Base-by-base conservation (phyloP, 345 rosid species). In the Lumnitzera littorea region DNA sequence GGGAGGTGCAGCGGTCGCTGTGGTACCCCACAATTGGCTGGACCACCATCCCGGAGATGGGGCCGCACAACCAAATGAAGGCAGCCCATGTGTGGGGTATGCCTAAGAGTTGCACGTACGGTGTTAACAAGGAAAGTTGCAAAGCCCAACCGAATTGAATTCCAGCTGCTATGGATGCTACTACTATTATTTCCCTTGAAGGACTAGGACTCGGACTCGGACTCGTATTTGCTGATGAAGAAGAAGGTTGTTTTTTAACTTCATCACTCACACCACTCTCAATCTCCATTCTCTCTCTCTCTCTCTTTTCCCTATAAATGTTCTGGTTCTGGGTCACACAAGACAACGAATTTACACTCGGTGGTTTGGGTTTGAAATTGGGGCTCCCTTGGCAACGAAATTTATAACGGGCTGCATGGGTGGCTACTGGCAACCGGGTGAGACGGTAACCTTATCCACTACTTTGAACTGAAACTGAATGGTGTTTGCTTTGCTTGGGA, bases 141-240 rank as follows among this genome's bases (percentile, higher is more conserved):
- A 92, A 65, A 4, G 98, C 96, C 98, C 98, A 92, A 0, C 98
- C 96, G 68, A 92, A 92, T 65, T 92, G 96, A 50, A 92, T 61
- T 6, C 98, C 98, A 13, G 94, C 94, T 0, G 94, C 98, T 3
- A 92, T 81, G 2, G 98, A 74, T 3, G 98, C 73, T 15, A 92
- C 94, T 51, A 71, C 29, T 41, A 87, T 66, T 53, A 81, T 82
- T 75, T 89, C 81, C 66, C 72, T 63, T n/a, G 78, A 43, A 5
- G 79, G 71, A 16, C 52, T 55, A n/a, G 69, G 24, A 25, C 54
- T 70, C 2, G 17, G 66, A 2, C n/a, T 29, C 3, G 36, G 36
- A 29, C 36, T 17, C 5, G 62, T 5, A 15, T 41, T 24, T 36
- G 13, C 65, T 17, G 23, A 51, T 54, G 29, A 24, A 24, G 56